Evolutionary conservation across 1,284 basidiomycete species (phyloP).

Genomic region (Tilletia walkeri): DNA sequence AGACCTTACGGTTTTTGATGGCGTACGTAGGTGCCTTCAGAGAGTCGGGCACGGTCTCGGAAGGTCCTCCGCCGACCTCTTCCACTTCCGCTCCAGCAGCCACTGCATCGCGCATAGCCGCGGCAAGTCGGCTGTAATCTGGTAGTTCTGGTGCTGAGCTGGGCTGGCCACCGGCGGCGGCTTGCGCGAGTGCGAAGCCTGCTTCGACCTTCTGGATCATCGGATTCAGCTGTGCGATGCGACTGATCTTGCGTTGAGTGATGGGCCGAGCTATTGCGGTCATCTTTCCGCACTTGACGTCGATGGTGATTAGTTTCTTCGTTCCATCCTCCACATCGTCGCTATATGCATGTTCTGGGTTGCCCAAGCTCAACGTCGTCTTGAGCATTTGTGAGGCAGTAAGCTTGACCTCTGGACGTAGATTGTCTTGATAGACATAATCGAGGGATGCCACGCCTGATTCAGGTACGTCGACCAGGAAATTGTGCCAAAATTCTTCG

Average conservation of each 20-base stretch:
- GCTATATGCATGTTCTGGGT: conserved; percentile 62
- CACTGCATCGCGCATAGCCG: not conserved
- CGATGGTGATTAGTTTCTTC: not conserved
- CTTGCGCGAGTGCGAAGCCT: not conserved
- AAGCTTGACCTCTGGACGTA: conserved; percentile 68
- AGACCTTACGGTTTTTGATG: conserved; percentile 25
- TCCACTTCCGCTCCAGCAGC: not conserved
- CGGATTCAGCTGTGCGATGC: not conserved
- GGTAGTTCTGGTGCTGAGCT: conserved; percentile 2
- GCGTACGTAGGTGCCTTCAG: conserved; percentile 56
- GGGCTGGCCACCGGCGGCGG: not conserved
- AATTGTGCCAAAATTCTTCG: conserved; percentile 71
- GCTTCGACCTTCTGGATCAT: not conserved
- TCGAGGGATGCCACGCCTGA: conserved; percentile 69
- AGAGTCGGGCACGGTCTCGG: conserved; percentile 65
- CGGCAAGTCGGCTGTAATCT: not conserved
- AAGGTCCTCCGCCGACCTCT: conserved; percentile 31
- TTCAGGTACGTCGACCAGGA: conserved; percentile 59
- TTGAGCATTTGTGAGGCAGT: conserved; percentile 68
- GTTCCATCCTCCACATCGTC: not conserved
- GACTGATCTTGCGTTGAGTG: not conserved
- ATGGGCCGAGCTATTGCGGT: not conserved
- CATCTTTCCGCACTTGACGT: conserved; percentile 1
- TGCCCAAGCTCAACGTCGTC: conserved; percentile 73
- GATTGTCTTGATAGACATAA: conserved; percentile 68